Conservation (phyloP, 306 rosid genomes). For the Bauhinia variegata region DNA sequence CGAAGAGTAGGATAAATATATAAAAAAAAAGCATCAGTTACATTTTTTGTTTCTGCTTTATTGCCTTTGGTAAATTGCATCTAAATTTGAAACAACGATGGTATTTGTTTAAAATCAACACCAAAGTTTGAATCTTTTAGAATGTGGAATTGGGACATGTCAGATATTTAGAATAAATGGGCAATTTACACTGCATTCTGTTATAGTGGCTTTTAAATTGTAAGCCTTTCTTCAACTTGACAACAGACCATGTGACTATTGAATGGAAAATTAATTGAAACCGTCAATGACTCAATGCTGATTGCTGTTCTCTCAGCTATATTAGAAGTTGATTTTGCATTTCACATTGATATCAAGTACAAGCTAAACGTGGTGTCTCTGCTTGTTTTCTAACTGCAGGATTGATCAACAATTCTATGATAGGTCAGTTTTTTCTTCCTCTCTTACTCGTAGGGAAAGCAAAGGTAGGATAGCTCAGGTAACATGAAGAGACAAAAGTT, state of each 20-base stretch:
- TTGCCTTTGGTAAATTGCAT: too few relatives aligned
- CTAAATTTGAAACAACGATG: too few relatives aligned
- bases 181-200: neutral
- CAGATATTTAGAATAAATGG: neutral
- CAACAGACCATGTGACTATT: neutral
- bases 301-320: neutral
- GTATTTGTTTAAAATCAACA: too few relatives aligned
- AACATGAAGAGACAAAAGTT: neutral
- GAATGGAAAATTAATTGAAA: too few relatives aligned
- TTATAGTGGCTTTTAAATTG: neutral
- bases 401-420: conserved; percentile 44
- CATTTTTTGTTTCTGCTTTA: neutral
- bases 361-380: conserved; percentile 12
- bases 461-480: neutral
- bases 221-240: neutral
- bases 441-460: neutral
- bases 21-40: neutral
- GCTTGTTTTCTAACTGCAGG: conserved; percentile 48
- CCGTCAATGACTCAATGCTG: neutral
- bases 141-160: too few relatives aligned
- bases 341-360: neutral
- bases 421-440: conserved; percentile 44
- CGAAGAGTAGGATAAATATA: neutral
- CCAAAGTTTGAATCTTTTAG: too few relatives aligned
- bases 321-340: neutral